These are phyloP conservation scores for Rhodotorula sp. DNA, from an alignment of 1,284 basidiomycete species.

Conservation along the genomic window DNA sequence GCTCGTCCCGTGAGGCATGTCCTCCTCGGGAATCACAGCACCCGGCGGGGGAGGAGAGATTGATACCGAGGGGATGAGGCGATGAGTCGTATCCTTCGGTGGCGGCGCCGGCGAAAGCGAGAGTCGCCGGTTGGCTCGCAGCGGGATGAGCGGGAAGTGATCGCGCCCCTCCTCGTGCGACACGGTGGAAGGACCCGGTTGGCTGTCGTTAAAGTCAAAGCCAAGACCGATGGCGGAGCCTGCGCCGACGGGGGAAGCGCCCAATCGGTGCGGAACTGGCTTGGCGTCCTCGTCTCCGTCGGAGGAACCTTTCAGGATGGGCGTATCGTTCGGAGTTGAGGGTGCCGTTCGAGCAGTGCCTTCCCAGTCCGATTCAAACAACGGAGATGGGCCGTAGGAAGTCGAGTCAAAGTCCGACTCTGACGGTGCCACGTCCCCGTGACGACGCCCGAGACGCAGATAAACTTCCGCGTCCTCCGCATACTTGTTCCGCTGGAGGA, in stretches of 20 bases:
- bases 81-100: background rate
- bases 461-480: slow-evolving; percentile 14
- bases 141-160: slow-evolving; percentile 18
- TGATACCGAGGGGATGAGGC: slow-evolving; percentile 27
- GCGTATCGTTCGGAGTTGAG: slow-evolving; percentile 32
- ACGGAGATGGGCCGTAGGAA: slow-evolving; percentile 13
- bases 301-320: slow-evolving; percentile 15
- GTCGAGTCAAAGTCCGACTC: slow-evolving; percentile 20
- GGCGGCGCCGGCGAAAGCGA: slow-evolving; percentile 13
- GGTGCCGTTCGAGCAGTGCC: slow-evolving; percentile 19
- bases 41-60: slow-evolving; percentile 21
- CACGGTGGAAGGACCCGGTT: no score
- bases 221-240: slow-evolving; percentile 3
- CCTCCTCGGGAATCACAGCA: background rate
- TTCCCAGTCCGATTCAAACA: slow-evolving; percentile 17
- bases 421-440: background rate
- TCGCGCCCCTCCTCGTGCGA: background rate
- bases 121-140: slow-evolving; percentile 8
- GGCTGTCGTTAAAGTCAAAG: slow-evolving; percentile 8
- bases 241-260: background rate
- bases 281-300: slow-evolving; percentile 16
- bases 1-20: background rate
- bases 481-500: slow-evolving; percentile 10
- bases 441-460: background rate
- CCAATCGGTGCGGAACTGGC: slow-evolving; percentile 11